phyloP scores from a whole-genome alignment of 164 flowering plant genomes.

The Vitis rupestris region DNA sequence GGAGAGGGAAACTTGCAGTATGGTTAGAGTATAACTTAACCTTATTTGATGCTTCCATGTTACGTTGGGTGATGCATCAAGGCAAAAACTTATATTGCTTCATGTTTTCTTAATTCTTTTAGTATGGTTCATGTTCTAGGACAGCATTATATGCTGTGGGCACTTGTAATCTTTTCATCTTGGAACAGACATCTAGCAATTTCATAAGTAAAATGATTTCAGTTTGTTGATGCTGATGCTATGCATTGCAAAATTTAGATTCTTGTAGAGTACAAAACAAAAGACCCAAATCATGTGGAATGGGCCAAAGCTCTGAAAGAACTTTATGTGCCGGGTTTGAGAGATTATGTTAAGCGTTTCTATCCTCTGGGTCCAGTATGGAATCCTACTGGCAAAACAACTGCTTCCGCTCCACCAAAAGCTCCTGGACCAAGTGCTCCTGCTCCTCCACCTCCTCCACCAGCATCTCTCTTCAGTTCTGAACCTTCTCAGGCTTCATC shows the following conservation, averaged over 20 bases:
- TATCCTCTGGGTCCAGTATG: conserved; percentile 92
- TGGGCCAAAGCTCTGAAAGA: conserved; percentile 99
- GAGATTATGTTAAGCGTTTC: conserved; percentile 83
- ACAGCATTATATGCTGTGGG: no score
- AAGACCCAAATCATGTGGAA: conserved; percentile 90
- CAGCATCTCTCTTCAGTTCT: conserved; percentile 65
- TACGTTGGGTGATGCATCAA: no score
- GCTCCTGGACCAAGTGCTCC: conserved; percentile 59
- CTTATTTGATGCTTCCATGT: no score
- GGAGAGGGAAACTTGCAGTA: background rate
- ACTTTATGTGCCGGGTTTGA: conserved; percentile 84
- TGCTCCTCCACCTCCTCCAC: conserved; percentile 89
- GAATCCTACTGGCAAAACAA: conserved; percentile 57
- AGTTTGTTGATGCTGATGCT: conserved; percentile 5
- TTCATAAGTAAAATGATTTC: background rate
- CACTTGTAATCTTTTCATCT: no score
- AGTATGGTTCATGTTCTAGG: background rate
- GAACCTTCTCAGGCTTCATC: conserved; percentile 60
- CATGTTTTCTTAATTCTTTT: background rate
- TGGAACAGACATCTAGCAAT: background rate
- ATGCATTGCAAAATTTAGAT: conserved; percentile 40
- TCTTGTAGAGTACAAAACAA: conserved; percentile 83
- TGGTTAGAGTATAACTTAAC: no score
- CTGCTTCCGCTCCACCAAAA: conserved; percentile 54
- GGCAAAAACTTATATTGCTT: background rate